A percentile compares a stretch with the other conserved stretches of the same genome.
phyloP scores from a whole-genome alignment of 164 flowering plant species.

The Macadamia tetraphylla region DNA sequence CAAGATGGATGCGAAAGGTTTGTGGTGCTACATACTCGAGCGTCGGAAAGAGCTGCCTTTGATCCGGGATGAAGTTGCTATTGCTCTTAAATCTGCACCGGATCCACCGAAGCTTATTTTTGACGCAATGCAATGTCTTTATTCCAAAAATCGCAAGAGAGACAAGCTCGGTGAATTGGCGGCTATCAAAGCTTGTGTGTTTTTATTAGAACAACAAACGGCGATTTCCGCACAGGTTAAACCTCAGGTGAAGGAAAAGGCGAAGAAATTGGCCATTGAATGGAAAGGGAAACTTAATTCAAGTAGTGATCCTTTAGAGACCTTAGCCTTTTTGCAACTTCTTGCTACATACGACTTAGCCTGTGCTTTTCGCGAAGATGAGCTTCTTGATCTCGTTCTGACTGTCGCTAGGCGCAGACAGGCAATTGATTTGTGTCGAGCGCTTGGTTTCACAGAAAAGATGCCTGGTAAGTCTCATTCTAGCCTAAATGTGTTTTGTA shows the following conservation, averaged over 20 bases:
- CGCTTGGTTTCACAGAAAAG: constrained; percentile 30
- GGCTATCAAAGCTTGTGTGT: constrained; percentile 27
- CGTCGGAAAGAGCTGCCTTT: constrained; percentile 21
- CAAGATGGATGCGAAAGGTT: constrained; percentile 50
- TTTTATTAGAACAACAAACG: constrained; percentile 44
- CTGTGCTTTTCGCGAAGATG: constrained; percentile 25
- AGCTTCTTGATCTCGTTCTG: constrained; percentile 36
- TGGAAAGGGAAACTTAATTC: constrained; percentile 47
- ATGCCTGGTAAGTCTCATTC: constrained; percentile 34
- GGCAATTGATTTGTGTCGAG: constrained; percentile 35
- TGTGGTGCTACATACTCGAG: constrained; percentile 31
- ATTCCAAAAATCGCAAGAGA: constrained; percentile 2
- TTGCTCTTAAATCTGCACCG: constrained; percentile 32
- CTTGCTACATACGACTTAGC: constrained; percentile 44
- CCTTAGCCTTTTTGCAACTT: constrained; percentile 45
- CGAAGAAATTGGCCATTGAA: constrained; percentile 41
- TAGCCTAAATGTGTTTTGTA: too few relatives aligned
- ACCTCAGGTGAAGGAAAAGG: constrained; percentile 33
- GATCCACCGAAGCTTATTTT: constrained; percentile 54
- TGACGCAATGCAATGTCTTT: constrained; percentile 51
- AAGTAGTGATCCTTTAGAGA: constrained; percentile 28
- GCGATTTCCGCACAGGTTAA: constrained; percentile 13
- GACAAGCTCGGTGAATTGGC: constrained; percentile 17
- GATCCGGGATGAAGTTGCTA: constrained; percentile 31
- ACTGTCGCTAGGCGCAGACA: constrained; percentile 29